phyloP scores from a whole-genome alignment of 129 eudicot genomes.

The Logfia minima region DNA sequence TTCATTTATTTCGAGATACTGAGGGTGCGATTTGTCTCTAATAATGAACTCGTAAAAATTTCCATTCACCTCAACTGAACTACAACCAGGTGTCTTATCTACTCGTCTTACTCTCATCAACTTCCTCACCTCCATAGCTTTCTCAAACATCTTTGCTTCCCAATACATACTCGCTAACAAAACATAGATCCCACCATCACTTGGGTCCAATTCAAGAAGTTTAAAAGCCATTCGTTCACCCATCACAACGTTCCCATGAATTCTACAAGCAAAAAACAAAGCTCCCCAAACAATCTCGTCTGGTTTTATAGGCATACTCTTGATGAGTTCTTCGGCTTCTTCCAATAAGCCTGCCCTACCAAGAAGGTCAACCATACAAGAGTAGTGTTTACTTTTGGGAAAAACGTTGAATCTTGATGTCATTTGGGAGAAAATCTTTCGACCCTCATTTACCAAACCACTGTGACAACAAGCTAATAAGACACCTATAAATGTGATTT shows the following conservation, averaged over 20 bases:
- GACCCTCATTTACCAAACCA: constrained; percentile 74
- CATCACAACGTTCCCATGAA: constrained; percentile 55
- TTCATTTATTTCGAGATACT: constrained; percentile 43
- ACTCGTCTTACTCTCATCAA: constrained; percentile 68
- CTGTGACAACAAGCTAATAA: constrained; percentile 80
- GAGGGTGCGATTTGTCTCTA: constrained; percentile 65
- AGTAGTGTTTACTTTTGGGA: constrained; percentile 59
- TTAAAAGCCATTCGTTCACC: constrained; percentile 64
- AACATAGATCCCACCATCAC: constrained; percentile 69
- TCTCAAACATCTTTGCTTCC: constrained; percentile 64
- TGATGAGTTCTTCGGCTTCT: constrained; percentile 61
- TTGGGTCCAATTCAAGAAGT: constrained; percentile 64
- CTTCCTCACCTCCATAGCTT: constrained; percentile 54
- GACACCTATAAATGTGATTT: constrained; percentile 65
- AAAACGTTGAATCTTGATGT: constrained; percentile 38
- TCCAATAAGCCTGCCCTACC: constrained; percentile 66
- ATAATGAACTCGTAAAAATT: constrained; percentile 50
- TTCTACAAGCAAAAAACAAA: constrained; percentile 60
- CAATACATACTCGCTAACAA: constrained; percentile 71
- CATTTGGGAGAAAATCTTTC: constrained; percentile 56
- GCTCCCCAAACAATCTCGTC: constrained; percentile 82
- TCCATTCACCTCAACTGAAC: constrained; percentile 68
- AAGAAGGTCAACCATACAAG: constrained; percentile 75
- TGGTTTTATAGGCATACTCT: constrained; percentile 55
- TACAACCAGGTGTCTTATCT: constrained; percentile 78